Base-by-base conservation (phyloP, 139 green algal genomes). In the Yamagishiella unicocca region DNA sequence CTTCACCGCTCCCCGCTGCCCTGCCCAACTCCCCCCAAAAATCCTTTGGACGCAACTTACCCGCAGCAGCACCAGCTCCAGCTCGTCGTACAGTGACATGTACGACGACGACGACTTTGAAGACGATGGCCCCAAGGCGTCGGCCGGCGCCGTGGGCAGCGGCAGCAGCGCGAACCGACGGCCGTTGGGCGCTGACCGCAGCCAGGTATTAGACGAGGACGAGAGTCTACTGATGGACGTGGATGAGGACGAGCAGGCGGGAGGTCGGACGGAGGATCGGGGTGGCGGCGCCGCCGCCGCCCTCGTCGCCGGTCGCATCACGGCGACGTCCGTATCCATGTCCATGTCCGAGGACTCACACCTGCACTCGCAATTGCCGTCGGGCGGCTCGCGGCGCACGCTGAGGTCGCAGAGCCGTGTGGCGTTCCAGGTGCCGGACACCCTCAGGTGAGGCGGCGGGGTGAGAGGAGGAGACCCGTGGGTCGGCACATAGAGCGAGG, bases 211-310 rank as follows among this genome's bases (percentile, higher is more conserved):
- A 38, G 64, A 29, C 12, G 80, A 86, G 42, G 80, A 86, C 5
- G 80, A 86, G 19, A 40, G 27, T 35, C 7, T 84, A 8, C 58
- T 84, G 25, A 73, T 37, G 42, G 79, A 85, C 17, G 79, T 85
- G 27, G 79, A 62, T 4, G 75, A 83, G 29, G 61, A 85, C 25
- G 79, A 85, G 40, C 40, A 25, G 19, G 61, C 33, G 77, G 61
- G 19, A 21, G 35, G n/a, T 14, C n/a, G 55, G 14, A 10, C 40
- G 6, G 37, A n/a, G 9, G 38, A 40, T 25, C 21, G 54, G 10
- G 38, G 77, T 27, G 37, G 31, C 40, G 22, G 70, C 40, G 62
- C 70, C 8, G 70, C 38, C 38, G 70, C 70, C 38, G 70, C 25
- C 70, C 40, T 5, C 72, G 43, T 10, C 10, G 42, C 12, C 72